phyloP scores from a whole-genome alignment of 352 stramenopile species.

The Aphanomyces astaci region DNA sequence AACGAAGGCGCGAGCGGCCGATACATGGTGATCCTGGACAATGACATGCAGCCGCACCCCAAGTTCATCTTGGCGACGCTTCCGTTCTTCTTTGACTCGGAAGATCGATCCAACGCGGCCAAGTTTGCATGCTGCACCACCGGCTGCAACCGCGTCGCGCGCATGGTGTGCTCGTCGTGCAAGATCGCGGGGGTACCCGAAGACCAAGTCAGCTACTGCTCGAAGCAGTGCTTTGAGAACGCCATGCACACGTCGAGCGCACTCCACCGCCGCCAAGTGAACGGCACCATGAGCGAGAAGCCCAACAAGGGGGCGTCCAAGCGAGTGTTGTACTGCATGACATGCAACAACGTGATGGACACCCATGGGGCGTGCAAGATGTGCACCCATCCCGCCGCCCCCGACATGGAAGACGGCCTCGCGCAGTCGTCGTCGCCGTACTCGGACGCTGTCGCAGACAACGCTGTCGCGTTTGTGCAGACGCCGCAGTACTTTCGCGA shows the following conservation, averaged over 20 bases:
- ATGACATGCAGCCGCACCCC: constrained; percentile 79
- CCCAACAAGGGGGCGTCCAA: constrained; percentile 47
- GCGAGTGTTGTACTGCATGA: constrained; percentile 66
- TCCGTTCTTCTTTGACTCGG: constrained; percentile 82
- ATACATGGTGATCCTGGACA: constrained; percentile 76
- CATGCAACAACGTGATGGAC: constrained; percentile 60
- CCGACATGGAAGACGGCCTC: no score
- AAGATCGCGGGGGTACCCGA: constrained; percentile 78
- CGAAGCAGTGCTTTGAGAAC: constrained; percentile 83
- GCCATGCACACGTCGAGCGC: constrained; percentile 67
- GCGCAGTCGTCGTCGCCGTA: no score
- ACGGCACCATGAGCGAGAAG: constrained; percentile 73
- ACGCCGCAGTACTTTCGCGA: constrained; percentile 81
- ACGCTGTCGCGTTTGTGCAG: constrained; percentile 71
- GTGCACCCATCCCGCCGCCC: no score
- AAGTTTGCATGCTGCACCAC: constrained; percentile 70
- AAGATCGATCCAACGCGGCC: constrained; percentile 65
- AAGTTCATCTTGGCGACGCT: constrained; percentile 77
- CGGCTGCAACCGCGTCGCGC: constrained; percentile 69
- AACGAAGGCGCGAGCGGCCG: constrained; percentile 76
- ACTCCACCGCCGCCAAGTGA: constrained; percentile 74
- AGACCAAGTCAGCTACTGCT: constrained; percentile 79
- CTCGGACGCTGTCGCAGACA: constrained; percentile 74
- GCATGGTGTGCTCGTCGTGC: constrained; percentile 78
- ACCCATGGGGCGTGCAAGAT: constrained; percentile 67